Base-by-base conservation (phyloP, 108 stramenopile species). In the Mediolabrus comicus region DNA sequence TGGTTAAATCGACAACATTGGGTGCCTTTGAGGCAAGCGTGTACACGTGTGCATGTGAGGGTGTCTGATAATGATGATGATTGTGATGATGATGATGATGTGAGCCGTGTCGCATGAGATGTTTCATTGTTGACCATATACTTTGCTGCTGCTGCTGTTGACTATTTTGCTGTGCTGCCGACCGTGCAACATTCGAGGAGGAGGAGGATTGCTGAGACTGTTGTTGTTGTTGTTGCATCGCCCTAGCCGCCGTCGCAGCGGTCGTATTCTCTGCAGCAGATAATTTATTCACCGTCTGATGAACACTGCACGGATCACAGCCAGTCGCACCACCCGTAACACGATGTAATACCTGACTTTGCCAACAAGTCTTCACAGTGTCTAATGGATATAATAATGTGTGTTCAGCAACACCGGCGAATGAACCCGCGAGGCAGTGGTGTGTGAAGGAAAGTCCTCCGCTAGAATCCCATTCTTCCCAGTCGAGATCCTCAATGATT, bases 381-480 rank as follows among this genome's bases (percentile, higher is more conserved):
- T 99, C 97, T 27, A 99, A 53, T 7, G 97, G 98, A 81, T 95
- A 99, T 29, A 99, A 85, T 25, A 94, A 56, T 16, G 86, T 84
- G 69, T 99, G 97, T 76, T 99, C 97, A 24, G 92, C 92, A 14
- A 97, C 91, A 28, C 97, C 98, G 19, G 97, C 97, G 53, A 97
- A 59, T 52, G 85, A 87, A 7, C 98, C 98, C n/a, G 98, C 98
- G 17, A 96, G 70, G 67, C 97, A 96, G 74, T 99, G 98, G 54
- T 87, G 83, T 53, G 76, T 70, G 74, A 98, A 99, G 35, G 68
- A 70, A 9, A 77, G 92, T 14, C 83, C 81, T 16, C 64, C 65
- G 1, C 64, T 82, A 14, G 95, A 86, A 55, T 97, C 96, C 97
- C 97, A 99, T 83, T 99, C 98, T 83, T 99, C 97, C 96, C 96